Percentiles rank a stretch among this genome's conserved stretches.
phyloP scores from a whole-genome alignment of 768 basidiomycete species.

The Hericium coralloides region DNA sequence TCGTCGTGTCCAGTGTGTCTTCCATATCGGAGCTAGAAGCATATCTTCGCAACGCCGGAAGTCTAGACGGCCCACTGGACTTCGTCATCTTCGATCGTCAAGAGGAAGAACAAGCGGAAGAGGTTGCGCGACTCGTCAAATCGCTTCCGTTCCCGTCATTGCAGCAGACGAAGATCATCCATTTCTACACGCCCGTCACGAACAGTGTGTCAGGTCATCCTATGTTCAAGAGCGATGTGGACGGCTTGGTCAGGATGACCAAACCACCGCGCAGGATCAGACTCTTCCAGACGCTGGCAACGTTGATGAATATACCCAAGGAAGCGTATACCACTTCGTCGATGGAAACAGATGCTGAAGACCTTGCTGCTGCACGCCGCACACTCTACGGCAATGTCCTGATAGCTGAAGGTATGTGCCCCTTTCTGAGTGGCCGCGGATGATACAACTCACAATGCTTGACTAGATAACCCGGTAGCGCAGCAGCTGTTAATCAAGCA shows the following conservation, averaged over 20 bases:
- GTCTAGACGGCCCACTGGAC: slow-evolving; percentile 35
- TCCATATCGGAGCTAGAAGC: slow-evolving; percentile 38
- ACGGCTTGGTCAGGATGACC: slow-evolving; percentile 58
- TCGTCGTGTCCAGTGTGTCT: slow-evolving; percentile 35
- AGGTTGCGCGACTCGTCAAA: slow-evolving; percentile 42
- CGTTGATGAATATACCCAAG: slow-evolving; percentile 44
- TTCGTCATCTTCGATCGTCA: slow-evolving; percentile 65
- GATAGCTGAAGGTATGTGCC: slow-evolving; percentile 54
- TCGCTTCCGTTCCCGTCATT: slow-evolving; percentile 30
- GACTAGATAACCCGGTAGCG: slow-evolving; percentile 59
- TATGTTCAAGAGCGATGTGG: slow-evolving; percentile 40
- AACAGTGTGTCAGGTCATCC: slow-evolving; percentile 40
- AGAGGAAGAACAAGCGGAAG: slow-evolving; percentile 47
- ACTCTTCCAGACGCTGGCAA: slow-evolving; percentile 53
- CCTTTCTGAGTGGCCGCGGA: background rate
- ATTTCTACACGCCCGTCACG: slow-evolving; percentile 65
- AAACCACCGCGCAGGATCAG: slow-evolving; percentile 59
- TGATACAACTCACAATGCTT: background rate
- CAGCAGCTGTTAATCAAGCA: slow-evolving; percentile 62
- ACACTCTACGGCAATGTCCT: slow-evolving; percentile 60
- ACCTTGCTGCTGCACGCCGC: slow-evolving; percentile 37
- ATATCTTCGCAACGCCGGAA: slow-evolving; percentile 27
- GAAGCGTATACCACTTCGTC: slow-evolving; percentile 31
- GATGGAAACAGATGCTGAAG: slow-evolving; percentile 35
- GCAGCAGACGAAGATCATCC: slow-evolving; percentile 53